Evolutionary conservation across 1,284 basidiomycete genomes (phyloP), one percentile per base, ranked within the genome.

Genomic region (Mycena sp.): DNA sequence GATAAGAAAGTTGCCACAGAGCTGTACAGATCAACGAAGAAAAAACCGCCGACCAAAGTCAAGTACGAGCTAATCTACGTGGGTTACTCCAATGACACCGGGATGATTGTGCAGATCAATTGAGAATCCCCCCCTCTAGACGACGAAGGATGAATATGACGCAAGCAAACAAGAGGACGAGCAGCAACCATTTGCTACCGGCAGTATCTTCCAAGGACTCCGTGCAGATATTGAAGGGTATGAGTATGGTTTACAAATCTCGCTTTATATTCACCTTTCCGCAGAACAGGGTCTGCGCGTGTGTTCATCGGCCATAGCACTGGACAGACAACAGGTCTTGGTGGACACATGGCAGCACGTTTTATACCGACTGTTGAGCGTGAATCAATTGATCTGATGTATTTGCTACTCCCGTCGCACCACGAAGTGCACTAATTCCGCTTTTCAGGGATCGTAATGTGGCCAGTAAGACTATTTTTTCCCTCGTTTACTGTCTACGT

Each of bases 281-380:
- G 14, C 64, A 92, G 90, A 29, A 76, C 79, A 44, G 88, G 91
- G 28, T 79, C 86, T 43, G 86, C 91, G 2, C 86, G 87, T 26
- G 81, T 95, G 14, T 95, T 94, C 75, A 95, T 28, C 48, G 93
- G 91, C 11, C 92, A 93, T 70, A 85, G 90, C 17, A 96, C 95
- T 6, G 90, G 86, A 23, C 97, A 99, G 78, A 98, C 96, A 6
- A 98, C 96, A 2, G 95, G 96, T 50, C 88, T 98, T 45, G 94
- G 93, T 4, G 96, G 96, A 0, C 95, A 97, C 71, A 88, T 99
- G 76, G 89, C 95, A 2, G 91, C 94, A 2, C 85, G 96, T 9
- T 99, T 99, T 74, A 98, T 99, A 63, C 95, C 96, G 0, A 99
- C 97, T 0, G 97, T 99, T 2, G 97, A 99, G 77, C 87, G 97